Evolutionary conservation across 2,329 filamentous ascomycete species (phyloP).

Genomic region (Diaporthe eres): DNA sequence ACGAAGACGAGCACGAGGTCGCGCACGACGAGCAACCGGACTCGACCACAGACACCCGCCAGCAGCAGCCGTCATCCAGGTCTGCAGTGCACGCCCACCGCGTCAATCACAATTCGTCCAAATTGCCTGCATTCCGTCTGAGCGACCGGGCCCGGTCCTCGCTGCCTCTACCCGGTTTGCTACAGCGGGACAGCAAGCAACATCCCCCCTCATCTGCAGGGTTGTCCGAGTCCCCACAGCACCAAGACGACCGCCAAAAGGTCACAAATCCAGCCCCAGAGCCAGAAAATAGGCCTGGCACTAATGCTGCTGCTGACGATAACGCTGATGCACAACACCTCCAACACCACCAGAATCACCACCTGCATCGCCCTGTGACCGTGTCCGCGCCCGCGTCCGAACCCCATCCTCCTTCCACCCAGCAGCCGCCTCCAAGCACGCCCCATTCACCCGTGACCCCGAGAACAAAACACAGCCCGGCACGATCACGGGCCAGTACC

Average conservation of each 20-base stretch:
- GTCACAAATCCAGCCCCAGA: constrained; percentile 12
- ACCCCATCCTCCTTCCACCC: constrained; percentile 4
- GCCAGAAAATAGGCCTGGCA: constrained; percentile 23
- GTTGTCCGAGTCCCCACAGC: constrained; percentile 14
- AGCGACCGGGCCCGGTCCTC: constrained; percentile 53
- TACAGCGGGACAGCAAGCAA: constrained; percentile 44
- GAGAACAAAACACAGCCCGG: constrained; percentile 46
- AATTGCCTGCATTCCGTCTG: constrained; percentile 69
- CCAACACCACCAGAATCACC: constrained; percentile 20
- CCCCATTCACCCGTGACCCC: constrained; percentile 42
- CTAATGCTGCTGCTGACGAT: background rate
- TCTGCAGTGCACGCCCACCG: constrained; percentile 60
- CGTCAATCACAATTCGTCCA: constrained; percentile 68
- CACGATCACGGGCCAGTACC: constrained; percentile 54
- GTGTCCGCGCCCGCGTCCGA: constrained; percentile 30
- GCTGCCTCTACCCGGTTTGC: constrained; percentile 42
- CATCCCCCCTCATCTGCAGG: constrained; percentile 37
- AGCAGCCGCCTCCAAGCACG: constrained; percentile 41
- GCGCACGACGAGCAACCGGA: background rate
- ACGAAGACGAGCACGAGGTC: constrained; percentile 7
- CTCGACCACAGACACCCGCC: background rate
- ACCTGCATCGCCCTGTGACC: constrained; percentile 29
- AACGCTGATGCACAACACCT: constrained; percentile 22
- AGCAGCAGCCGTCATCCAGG: background rate
- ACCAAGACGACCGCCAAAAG: constrained; percentile 21